A percentile compares a stretch with the other conserved stretches of the same genome.
These are phyloP conservation scores for Boletellus ananas DNA, from an alignment of 768 basidiomycete genomes.

Conservation along the genomic window DNA sequence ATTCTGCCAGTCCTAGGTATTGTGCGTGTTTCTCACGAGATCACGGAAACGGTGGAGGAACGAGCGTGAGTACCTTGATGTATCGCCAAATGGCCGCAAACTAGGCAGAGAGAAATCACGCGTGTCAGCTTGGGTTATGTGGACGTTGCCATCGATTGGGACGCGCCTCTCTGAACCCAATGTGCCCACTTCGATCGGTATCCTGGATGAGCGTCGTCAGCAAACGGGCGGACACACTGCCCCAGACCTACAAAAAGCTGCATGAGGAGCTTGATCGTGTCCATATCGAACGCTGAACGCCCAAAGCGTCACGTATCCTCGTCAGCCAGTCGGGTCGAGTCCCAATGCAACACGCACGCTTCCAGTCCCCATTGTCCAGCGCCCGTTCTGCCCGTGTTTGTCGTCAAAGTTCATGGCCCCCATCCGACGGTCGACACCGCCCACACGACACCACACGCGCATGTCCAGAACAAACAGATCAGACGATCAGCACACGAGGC, in stretches of 20 bases:
- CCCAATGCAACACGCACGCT: slow-evolving; percentile 45
- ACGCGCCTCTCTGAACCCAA: slow-evolving; percentile 71
- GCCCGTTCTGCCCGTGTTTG: slow-evolving; percentile 36
- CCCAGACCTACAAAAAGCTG: slow-evolving; percentile 59
- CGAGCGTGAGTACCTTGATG: slow-evolving; percentile 47
- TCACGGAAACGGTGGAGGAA: not conserved
- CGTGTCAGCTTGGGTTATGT: too few species aligned
- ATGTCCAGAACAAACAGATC: too few species aligned
- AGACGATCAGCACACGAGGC: too few species aligned
- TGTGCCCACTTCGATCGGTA: slow-evolving; percentile 70
- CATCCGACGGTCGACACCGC: too few species aligned
- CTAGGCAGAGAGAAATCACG: slow-evolving; percentile 24
- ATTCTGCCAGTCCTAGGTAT: slow-evolving; percentile 70
- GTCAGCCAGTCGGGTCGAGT: too few species aligned
- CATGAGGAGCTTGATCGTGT: slow-evolving; percentile 85
- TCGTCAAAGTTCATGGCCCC: too few species aligned
- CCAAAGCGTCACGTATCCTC: not conserved
- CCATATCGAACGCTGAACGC: slow-evolving; percentile 69
- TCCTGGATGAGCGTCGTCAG: slow-evolving; percentile 38
- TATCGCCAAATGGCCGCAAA: slow-evolving; percentile 81
- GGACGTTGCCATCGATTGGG: too few species aligned
- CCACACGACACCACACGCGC: too few species aligned
- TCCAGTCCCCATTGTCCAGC: slow-evolving; percentile 67
- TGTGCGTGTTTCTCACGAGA: not conserved
- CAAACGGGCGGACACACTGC: not conserved